Evolutionary conservation across 345 rosid genomes (phyloP).

Genomic region (Salix viminalis): DNA sequence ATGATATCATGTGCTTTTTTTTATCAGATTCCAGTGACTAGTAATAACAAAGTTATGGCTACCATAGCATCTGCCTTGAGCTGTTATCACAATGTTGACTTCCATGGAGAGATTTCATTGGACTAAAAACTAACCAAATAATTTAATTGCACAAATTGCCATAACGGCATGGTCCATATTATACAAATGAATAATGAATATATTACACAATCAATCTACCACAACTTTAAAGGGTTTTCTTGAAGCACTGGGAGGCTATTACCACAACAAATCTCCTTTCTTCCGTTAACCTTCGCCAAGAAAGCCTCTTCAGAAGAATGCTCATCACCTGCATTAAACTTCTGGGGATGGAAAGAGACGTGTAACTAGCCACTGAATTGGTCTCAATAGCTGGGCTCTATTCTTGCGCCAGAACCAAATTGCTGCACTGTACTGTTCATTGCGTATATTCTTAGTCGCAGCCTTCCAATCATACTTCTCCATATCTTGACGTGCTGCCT

Average conservation of each 20-base stretch:
- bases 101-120: background rate
- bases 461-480: conserved; percentile 97
- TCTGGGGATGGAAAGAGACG: conserved; percentile 64
- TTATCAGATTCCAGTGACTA: too few relatives aligned
- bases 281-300: background rate
- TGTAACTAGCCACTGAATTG: conserved; percentile 66
- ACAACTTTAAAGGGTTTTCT: background rate
- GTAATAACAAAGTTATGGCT: too few relatives aligned
- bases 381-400: conserved; percentile 67
- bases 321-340: conserved; percentile 27
- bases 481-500: conserved; percentile 80
- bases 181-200: conserved; percentile 15
- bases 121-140: conserved; percentile 6
- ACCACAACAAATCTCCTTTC: background rate
- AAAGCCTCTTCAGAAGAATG: background rate
- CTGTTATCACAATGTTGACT: background rate
- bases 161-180: background rate
- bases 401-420: conserved; percentile 97
- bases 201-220: conserved; percentile 15
- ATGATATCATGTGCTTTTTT: too few relatives aligned
- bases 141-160: conserved; percentile 10
- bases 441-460: conserved; percentile 77
- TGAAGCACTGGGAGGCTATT: conserved; percentile 2
- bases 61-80: too few relatives aligned
- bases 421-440: conserved; percentile 88